Percentiles rank a stretch among this genome's conserved stretches.
phyloP scores from a whole-genome alignment of 2,329 filamentous ascomycete species.

The Plectosphaerella sp. region DNA sequence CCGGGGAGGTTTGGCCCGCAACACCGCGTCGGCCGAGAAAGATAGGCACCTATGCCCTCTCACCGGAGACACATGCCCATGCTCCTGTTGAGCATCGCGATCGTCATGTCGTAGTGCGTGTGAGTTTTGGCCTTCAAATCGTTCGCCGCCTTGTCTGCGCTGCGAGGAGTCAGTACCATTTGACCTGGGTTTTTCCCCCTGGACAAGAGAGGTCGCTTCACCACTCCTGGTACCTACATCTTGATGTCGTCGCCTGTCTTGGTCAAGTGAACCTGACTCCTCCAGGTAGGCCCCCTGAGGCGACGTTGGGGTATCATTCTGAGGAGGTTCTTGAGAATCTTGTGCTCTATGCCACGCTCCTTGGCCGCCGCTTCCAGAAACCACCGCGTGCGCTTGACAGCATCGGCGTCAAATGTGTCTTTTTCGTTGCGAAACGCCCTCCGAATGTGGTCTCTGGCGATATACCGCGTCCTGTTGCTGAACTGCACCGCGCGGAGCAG shows the following conservation, averaged over 20 bases:
- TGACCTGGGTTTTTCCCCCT: not conserved
- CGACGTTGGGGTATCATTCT: constrained; percentile 29
- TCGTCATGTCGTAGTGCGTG: constrained; percentile 62
- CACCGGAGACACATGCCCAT: constrained; percentile 63
- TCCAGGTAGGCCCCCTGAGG: not conserved
- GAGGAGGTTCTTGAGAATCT: constrained; percentile 65
- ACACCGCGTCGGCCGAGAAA: not conserved
- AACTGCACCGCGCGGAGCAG: constrained; percentile 68
- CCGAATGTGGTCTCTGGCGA: constrained; percentile 55
- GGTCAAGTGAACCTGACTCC: too few species aligned
- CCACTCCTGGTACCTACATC: too few species aligned
- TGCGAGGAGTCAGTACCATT: not conserved
- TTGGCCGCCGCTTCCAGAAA: constrained; percentile 64
- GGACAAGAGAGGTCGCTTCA: not conserved
- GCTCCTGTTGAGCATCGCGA: constrained; percentile 69
- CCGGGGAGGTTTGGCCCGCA: not conserved
- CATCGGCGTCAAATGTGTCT: constrained; percentile 41
- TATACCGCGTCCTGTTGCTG: constrained; percentile 62
- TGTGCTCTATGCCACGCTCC: constrained; percentile 65
- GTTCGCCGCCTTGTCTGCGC: constrained; percentile 3
- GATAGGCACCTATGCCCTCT: constrained; percentile 5
- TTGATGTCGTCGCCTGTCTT: too few species aligned
- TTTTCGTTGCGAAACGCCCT: constrained; percentile 50
- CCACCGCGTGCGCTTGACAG: constrained; percentile 61
- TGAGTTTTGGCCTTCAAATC: constrained; percentile 31